These are phyloP conservation scores for Escallonia rubra DNA, from an alignment of 129 eudicot species.

Conservation along the genomic window DNA sequence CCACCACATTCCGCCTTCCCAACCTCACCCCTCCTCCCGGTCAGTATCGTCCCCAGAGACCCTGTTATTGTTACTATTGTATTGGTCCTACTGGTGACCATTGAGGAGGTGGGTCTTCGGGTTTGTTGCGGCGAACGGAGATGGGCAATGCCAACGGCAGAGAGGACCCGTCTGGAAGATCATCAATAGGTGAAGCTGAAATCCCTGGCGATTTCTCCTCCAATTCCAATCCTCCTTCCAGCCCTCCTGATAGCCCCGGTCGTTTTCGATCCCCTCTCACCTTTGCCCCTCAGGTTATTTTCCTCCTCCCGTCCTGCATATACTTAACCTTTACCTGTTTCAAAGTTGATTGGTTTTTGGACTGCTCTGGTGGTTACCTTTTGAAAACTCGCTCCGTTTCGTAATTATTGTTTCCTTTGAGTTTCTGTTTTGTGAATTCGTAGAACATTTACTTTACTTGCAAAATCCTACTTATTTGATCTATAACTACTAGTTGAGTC, in stretches of 20 bases:
- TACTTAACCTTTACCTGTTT: neutral
- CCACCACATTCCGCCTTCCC: too few relatives aligned
- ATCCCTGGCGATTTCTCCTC: slow-evolving; percentile 16
- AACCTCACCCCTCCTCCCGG: too few relatives aligned
- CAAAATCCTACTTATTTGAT: neutral
- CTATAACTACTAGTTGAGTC: too few relatives aligned
- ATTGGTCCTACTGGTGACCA: too few relatives aligned
- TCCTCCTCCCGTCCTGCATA: neutral
- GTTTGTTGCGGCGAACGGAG: neutral
- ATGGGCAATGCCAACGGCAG: slow-evolving; percentile 56
- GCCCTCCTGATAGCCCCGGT: slow-evolving; percentile 32
- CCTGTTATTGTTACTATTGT: too few relatives aligned
- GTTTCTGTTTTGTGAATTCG: neutral
- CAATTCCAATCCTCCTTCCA: slow-evolving; percentile 35
- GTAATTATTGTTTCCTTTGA: neutral
- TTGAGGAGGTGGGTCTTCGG: too few relatives aligned
- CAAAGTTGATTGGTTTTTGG: neutral
- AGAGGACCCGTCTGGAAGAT: slow-evolving; percentile 2
- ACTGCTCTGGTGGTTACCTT: neutral
- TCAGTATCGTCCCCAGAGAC: too few relatives aligned
- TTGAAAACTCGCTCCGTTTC: neutral
- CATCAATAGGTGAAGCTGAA: slow-evolving; percentile 8
- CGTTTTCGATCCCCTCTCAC: slow-evolving; percentile 36
- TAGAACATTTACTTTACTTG: neutral
- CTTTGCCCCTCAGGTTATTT: slow-evolving; percentile 44